Base-by-base conservation (phyloP, 2,329 filamentous ascomycete genomes). In the Sphaerulina vaccinii region DNA sequence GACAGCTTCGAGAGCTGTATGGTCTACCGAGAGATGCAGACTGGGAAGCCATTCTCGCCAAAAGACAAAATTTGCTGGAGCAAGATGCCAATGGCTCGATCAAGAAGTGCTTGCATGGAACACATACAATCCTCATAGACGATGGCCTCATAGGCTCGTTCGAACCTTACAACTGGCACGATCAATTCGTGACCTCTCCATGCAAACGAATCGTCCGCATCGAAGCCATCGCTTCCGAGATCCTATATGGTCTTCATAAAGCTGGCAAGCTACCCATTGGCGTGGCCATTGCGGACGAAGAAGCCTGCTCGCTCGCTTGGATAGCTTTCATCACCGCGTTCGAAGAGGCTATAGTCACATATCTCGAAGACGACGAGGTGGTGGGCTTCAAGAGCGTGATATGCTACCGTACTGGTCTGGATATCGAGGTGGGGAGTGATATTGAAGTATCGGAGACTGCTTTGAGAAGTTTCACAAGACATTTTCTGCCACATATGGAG, bases 381-480 rank as follows among this genome's bases (percentile, higher is more conserved):
- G 87, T 82, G 1, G 89, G 81, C 2, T 95, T 95, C 78, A 93
- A 95, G 69, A 88, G 84, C 1, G 83, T 91, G 42, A 82, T 95
- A 49, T 92, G 88, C 70, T 93, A 93, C 67, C 80, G 88, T 11
- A 88, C 84, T 0, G 89, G 89, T 0, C 74, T 91, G 5, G 79
- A 81, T 33, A 75, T 92, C 13, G 71, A 79, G n/a, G 65, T 76
- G 6, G 71, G 78, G 47, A 67, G 75, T 1, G 72, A 75, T 1
- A 73, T 64, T 10, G 61, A 68, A 15, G 58, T 66, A 29, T 57
- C 62, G 1, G 61, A 65, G n/a, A 59, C 51, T 27, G 65, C 65
- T n/a, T 57, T 67, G 7, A 47, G 60, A 15, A 62, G 60, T 32
- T 76, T 76, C 45, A 54, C 54, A 15, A 66, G 70, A 44, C 66